Percentiles rank a stretch among this genome's conserved stretches.
These are phyloP conservation scores for Discostella stelligeroides DNA, from an alignment of 108 stramenopile species.

Conservation along the genomic window DNA sequence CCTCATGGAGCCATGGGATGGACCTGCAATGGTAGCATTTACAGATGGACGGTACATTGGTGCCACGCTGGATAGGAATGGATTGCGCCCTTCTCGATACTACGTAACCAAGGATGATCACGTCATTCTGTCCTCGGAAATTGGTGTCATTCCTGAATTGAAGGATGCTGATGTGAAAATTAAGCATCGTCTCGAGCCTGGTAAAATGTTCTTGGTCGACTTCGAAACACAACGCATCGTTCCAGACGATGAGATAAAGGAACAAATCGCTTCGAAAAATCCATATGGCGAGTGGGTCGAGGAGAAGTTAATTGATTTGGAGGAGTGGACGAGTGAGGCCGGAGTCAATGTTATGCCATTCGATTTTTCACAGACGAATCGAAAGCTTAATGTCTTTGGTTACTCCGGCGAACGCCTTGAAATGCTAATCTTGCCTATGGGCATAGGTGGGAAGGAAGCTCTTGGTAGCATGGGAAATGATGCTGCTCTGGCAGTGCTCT, in stretches of 20 bases:
- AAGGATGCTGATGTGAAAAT: slow-evolving; percentile 84
- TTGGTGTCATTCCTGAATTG: slow-evolving; percentile 91
- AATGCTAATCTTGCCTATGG: slow-evolving; percentile 94
- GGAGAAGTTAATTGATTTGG: slow-evolving; percentile 73
- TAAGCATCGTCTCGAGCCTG: slow-evolving; percentile 96
- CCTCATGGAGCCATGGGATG: slow-evolving; percentile 99
- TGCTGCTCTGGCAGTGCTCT: slow-evolving; percentile 95
- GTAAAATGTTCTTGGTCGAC: slow-evolving; percentile 98
- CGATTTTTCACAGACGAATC: slow-evolving; percentile 80
- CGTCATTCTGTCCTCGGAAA: slow-evolving; percentile 93
- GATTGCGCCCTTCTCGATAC: slow-evolving; percentile 94
- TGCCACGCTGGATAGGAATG: slow-evolving; percentile 95
- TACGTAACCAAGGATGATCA: slow-evolving; percentile 96
- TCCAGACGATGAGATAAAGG: slow-evolving; percentile 97
- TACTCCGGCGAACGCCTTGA: slow-evolving; percentile 94
- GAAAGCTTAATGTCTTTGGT: slow-evolving; percentile 91
- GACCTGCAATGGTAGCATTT: slow-evolving; percentile 98
- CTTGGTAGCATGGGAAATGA: slow-evolving; percentile 98
- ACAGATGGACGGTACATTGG: slow-evolving; percentile 95
- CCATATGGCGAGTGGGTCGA: slow-evolving; percentile 95
- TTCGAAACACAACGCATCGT: slow-evolving; percentile 93
- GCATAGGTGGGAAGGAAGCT: slow-evolving; percentile 92
- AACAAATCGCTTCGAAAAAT: slow-evolving; percentile 79
- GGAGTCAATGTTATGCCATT: slow-evolving; percentile 48
- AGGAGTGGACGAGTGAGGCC: slow-evolving; percentile 68